Evolutionary conservation across 805 yeast genomes (phyloP), one percentile per base, ranked within the genome.

Genomic region (Kodamaea laetipori): DNA sequence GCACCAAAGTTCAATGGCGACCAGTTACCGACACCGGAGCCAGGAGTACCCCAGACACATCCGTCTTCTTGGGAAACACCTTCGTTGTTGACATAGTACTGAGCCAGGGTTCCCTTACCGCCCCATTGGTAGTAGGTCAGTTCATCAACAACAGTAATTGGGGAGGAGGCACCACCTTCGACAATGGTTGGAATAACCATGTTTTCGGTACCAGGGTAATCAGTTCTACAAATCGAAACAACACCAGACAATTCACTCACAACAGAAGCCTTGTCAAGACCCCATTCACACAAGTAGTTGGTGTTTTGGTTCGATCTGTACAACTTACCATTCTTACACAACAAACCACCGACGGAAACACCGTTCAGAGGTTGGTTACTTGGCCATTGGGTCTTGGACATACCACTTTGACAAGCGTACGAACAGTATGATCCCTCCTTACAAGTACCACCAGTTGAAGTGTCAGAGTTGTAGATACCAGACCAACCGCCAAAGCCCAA

Each of bases 351-450:
- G 54, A 92, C 81, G 34, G 97, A 86, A 45, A 84, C 85, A 73
- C 98, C 98, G 66, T 73, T 78, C 43, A 85, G 52, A 44, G 98
- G 98, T 76, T 92, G 99, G 43, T 63, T 53, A 35, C 83, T 69
- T 51, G 98, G 98, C 96, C 95, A 92, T 76, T 92, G 99, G 44
- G 97, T 89, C 82, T 92, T 92, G 60, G 97, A 88, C 96, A 89
- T 88, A 79, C 98, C 99, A 33, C 97, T 82, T 75, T 90, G 95
- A 76, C 99, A 92, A 47, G 98, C 96, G 71, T 92, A 92, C 95
- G 94, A 92, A 74, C 99, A 92, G 82, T 87, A 89, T 59, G 80
- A 80, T 46, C 97, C 98, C 55, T 90, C 97, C 50, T 73, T 65
- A 77, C 99, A 92, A 37, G 77, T 58, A 41, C 85, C 76, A 49